phyloP scores from a whole-genome alignment of 179 eudicot genomes.

The Silene coronaria region DNA sequence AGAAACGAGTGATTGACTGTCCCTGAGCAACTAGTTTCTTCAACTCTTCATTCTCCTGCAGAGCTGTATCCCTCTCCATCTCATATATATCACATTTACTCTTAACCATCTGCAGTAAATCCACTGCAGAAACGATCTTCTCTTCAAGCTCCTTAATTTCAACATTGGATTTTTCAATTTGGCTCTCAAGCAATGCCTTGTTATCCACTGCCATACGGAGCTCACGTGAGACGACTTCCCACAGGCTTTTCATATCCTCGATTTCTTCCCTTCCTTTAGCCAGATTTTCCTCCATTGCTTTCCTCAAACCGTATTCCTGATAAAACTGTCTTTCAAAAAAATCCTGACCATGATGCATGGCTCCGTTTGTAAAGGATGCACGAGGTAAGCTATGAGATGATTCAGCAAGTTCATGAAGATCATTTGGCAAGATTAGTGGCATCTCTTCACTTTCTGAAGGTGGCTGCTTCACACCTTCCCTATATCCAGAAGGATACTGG shows the following conservation, averaged over 20 bases:
- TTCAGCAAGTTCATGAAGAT: too few relatives aligned
- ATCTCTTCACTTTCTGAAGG: background rate
- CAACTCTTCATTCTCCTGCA: slow-evolving; percentile 42
- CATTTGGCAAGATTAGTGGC: too few relatives aligned
- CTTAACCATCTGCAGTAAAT: slow-evolving; percentile 48
- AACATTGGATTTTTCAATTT: slow-evolving; percentile 40
- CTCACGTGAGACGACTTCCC: slow-evolving; percentile 29
- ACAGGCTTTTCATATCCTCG: slow-evolving; percentile 3
- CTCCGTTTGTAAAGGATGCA: background rate
- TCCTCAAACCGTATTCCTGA: background rate
- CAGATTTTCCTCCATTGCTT: slow-evolving; percentile 8
- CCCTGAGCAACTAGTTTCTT: slow-evolving; percentile 30
- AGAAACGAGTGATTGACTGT: slow-evolving; percentile 26
- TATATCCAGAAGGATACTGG: background rate
- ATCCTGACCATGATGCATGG: background rate
- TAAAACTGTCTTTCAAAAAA: background rate
- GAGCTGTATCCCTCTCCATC: slow-evolving; percentile 6
- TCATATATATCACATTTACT: slow-evolving; percentile 56
- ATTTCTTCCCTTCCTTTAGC: background rate
- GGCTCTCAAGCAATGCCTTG: slow-evolving; percentile 2
- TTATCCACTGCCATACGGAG: slow-evolving; percentile 40
- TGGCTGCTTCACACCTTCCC: background rate
- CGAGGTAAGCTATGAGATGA: too few relatives aligned
- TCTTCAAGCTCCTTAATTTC: slow-evolving; percentile 47
- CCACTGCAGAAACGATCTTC: slow-evolving; percentile 49